Evolutionary conservation across 108 stramenopile species (phyloP).

Genomic region (Tribonema minus): DNA sequence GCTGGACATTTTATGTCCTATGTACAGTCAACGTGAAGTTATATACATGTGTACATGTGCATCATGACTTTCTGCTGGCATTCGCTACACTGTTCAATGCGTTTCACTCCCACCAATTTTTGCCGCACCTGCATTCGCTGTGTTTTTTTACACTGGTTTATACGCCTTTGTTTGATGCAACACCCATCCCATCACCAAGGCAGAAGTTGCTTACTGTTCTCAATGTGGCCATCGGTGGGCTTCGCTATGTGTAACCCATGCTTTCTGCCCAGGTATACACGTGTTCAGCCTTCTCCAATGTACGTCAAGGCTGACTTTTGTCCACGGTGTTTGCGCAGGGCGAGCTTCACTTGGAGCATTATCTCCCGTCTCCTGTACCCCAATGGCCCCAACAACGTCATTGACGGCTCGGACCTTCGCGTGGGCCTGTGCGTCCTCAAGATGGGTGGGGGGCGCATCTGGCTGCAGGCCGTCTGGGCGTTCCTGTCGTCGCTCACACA

Average conservation of each 20-base stretch:
- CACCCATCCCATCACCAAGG: too few relatives aligned
- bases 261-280: neutral
- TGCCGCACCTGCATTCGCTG: too few relatives aligned
- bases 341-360: neutral
- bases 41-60: too few relatives aligned
- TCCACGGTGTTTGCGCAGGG: neutral
- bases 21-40: too few relatives aligned
- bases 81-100: too few relatives aligned
- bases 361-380: constrained; percentile 29
- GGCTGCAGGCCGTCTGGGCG: constrained; percentile 16
- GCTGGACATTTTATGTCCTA: too few relatives aligned
- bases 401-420: constrained; percentile 2
- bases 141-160: too few relatives aligned
- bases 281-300: neutral
- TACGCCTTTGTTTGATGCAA: too few relatives aligned
- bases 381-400: neutral
- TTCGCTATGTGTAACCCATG: neutral
- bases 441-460: constrained; percentile 11
- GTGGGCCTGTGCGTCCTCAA: constrained; percentile 13
- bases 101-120: too few relatives aligned
- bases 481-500: constrained; percentile 1
- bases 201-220: neutral
- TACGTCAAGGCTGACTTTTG: neutral
- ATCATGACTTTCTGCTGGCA: too few relatives aligned
- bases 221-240: neutral